Conservation (phyloP, 208 protist species). For the Blechomonas ayalai region DNA sequence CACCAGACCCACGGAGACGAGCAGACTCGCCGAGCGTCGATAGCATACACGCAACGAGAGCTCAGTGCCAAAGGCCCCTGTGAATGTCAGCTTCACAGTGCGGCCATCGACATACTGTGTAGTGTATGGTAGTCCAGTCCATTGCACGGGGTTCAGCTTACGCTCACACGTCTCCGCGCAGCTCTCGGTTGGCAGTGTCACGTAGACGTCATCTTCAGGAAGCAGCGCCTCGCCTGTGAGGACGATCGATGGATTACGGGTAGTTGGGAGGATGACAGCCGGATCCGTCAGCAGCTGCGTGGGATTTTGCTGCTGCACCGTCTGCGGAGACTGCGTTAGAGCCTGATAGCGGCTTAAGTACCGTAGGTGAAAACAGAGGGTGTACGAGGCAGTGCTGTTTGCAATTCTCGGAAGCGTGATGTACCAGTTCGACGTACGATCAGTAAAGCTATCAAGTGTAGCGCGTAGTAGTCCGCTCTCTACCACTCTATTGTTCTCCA, state of each 20-base stretch:
- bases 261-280: conserved; percentile 39
- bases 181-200: conserved; percentile 31
- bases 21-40: conserved; percentile 38
- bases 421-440: conserved; percentile 48
- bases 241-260: conserved; percentile 26
- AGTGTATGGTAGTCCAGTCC: conserved; percentile 22
- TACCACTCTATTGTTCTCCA: not conserved
- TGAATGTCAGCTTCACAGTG: conserved; percentile 35
- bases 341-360: conserved; percentile 39
- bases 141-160: conserved; percentile 33
- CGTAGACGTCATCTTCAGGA: conserved; percentile 45
- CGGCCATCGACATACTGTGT: conserved; percentile 33
- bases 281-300: conserved; percentile 29
- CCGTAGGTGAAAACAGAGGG: conserved; percentile 58
- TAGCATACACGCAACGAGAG: conserved; percentile 70
- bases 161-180: conserved; percentile 70
- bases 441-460: conserved; percentile 21
- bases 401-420: conserved; percentile 35
- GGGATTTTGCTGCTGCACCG: conserved; percentile 44
- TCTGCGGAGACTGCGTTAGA: conserved; percentile 7
- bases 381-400: conserved; percentile 21
- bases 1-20: conserved; percentile 48
- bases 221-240: conserved; percentile 42
- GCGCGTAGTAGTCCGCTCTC: conserved; percentile 7
- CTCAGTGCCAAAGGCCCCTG: conserved; percentile 17